Evolutionary conservation across 768 basidiomycete genomes (phyloP).

Genomic region (Pleurotus pulmonarius): DNA sequence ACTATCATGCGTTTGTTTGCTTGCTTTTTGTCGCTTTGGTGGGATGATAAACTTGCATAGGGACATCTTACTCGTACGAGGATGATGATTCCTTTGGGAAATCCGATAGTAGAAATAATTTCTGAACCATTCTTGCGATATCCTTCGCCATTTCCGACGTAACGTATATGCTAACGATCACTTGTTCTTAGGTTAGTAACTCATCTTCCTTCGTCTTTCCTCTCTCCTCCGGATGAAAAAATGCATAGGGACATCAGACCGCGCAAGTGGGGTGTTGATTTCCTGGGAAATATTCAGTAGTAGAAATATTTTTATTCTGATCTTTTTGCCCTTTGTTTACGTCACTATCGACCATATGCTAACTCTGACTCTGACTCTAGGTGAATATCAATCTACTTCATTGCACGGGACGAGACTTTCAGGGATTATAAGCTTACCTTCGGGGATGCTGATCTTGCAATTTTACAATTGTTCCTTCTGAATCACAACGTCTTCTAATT

Average conservation of each 20-base stretch:
- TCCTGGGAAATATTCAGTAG: constrained; percentile 56
- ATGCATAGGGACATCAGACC: constrained; percentile 67
- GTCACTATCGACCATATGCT: constrained; percentile 6
- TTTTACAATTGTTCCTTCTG: constrained; percentile 4
- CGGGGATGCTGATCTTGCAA: constrained; percentile 29
- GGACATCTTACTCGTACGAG: constrained; percentile 19
- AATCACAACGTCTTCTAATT: neutral
- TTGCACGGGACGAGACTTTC: constrained; percentile 26
- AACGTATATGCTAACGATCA: neutral
- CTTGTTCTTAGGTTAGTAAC: constrained; percentile 14
- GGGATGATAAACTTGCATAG: constrained; percentile 14
- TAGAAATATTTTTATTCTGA: constrained; percentile 42
- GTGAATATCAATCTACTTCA: constrained; percentile 20
- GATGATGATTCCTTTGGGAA: constrained; percentile 40
- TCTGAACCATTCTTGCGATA: constrained; percentile 27
- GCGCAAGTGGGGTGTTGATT: constrained; percentile 48
- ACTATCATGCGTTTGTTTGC: constrained; percentile 9
- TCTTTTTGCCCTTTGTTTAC: constrained; percentile 24
- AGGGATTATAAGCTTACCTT: constrained; percentile 32
- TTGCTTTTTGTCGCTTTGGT: neutral
- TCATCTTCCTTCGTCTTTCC: neutral
- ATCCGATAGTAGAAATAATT: constrained; percentile 54
- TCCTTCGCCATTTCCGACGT: neutral
- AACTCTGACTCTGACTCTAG: constrained; percentile 15
- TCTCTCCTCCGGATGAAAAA: constrained; percentile 37